These are phyloP conservation scores for Moelleriella libera DNA, from an alignment of 2,329 filamentous ascomycete genomes.

Conservation along the genomic window DNA sequence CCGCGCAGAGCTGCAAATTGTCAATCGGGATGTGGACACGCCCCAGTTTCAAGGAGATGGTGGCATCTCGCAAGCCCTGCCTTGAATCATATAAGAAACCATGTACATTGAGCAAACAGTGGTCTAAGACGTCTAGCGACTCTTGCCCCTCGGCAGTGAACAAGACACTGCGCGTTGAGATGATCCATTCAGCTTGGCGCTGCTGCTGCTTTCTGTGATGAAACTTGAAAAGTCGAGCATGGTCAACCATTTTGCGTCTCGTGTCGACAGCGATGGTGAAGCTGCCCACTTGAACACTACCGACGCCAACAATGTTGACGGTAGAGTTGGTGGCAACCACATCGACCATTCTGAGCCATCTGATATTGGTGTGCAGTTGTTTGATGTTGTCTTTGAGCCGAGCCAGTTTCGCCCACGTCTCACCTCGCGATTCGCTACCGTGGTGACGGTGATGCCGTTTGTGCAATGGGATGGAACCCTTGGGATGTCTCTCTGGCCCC, in stretches of 20 bases:
- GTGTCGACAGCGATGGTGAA: slow-evolving; percentile 84
- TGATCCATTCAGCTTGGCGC: slow-evolving; percentile 80
- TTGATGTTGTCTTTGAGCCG: slow-evolving; percentile 76
- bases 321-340: slow-evolving; percentile 71
- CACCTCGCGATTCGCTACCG: slow-evolving; percentile 34
- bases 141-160: slow-evolving; percentile 79
- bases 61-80: slow-evolving; percentile 79
- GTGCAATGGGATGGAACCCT: slow-evolving; percentile 4
- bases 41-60: slow-evolving; percentile 80
- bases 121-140: slow-evolving; percentile 77
- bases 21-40: slow-evolving; percentile 84
- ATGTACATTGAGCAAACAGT: slow-evolving; percentile 78
- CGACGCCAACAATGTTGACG: slow-evolving; percentile 65
- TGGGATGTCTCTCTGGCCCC: slow-evolving; percentile 12
- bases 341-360: slow-evolving; percentile 83
- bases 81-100: slow-evolving; percentile 75
- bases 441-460: slow-evolving; percentile 4
- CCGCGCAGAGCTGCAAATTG: slow-evolving; percentile 54
- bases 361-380: slow-evolving; percentile 68
- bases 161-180: slow-evolving; percentile 70
- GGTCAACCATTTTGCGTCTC: slow-evolving; percentile 77
- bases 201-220: slow-evolving; percentile 37
- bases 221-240: slow-evolving; percentile 72
- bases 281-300: slow-evolving; percentile 70
- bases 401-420: slow-evolving; percentile 70